A percentile compares a stretch with the other conserved stretches of the same genome.
These are phyloP conservation scores for Russula virescens DNA, from an alignment of 768 basidiomycete genomes.

Conservation along the genomic window DNA sequence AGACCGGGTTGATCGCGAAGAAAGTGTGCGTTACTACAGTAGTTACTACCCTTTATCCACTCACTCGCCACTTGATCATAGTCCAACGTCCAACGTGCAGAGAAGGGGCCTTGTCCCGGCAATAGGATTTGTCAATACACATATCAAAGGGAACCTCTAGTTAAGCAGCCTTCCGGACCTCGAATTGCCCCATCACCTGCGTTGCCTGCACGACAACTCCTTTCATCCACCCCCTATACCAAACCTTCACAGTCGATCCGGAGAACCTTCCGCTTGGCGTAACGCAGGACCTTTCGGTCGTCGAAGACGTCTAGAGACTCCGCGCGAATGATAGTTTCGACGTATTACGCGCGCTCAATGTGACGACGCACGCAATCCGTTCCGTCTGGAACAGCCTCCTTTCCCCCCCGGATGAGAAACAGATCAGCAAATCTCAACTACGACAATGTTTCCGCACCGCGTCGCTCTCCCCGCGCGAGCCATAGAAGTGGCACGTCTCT, in stretches of 20 bases:
- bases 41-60: background rate
- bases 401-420: constrained; percentile 65
- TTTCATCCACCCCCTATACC: constrained; percentile 47
- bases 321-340: constrained; percentile 38
- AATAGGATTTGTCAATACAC: constrained; percentile 47
- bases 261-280: constrained; percentile 73
- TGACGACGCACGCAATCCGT: constrained; percentile 74
- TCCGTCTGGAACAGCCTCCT: constrained; percentile 80
- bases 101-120: constrained; percentile 65
- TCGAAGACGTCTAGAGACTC: constrained; percentile 60
- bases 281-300: constrained; percentile 62
- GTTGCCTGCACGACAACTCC: constrained; percentile 42
- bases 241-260: constrained; percentile 67
- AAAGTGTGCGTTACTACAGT: constrained; percentile 71
- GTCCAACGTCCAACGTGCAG: constrained; percentile 44
- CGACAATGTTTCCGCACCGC: constrained; percentile 48
- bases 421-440: constrained; percentile 28
- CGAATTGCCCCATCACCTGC: constrained; percentile 68
- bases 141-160: constrained; percentile 35
- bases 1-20: constrained; percentile 71
- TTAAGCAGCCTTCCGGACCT: constrained; percentile 44
- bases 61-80: constrained; percentile 5
- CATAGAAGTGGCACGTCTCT: constrained; percentile 34
- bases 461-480: constrained; percentile 32
- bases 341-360: constrained; percentile 66